Conservation (phyloP, 352 stramenopile genomes). For the Globisporangium middletonii region DNA sequence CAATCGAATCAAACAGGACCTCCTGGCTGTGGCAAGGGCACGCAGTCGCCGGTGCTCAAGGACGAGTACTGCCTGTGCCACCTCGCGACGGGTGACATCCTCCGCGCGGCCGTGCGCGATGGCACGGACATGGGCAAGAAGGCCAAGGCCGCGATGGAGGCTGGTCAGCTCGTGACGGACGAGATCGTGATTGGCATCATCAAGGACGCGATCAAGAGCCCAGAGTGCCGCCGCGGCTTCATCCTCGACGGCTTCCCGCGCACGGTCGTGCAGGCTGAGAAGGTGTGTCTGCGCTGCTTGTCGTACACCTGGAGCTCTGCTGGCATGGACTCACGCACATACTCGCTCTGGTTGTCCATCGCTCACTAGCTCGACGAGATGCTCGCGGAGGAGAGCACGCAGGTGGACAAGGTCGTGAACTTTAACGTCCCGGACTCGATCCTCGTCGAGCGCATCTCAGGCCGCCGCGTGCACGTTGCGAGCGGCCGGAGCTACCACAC, state of each 20-base stretch:
- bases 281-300: slow-evolving; percentile 30
- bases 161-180: slow-evolving; percentile 91
- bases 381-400: slow-evolving; percentile 84
- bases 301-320: too few species aligned
- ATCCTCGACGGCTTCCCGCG: slow-evolving; percentile 99
- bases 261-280: slow-evolving; percentile 96
- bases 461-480: slow-evolving; percentile 94
- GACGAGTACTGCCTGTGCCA: slow-evolving; percentile 97
- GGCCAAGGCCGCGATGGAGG: slow-evolving; percentile 98
- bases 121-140: slow-evolving; percentile 97
- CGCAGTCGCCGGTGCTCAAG: slow-evolving; percentile 97
- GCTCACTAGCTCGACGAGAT: slow-evolving; percentile 91
- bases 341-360: neutral
- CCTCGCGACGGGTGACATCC: slow-evolving; percentile 99
- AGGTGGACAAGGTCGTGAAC: slow-evolving; percentile 92
- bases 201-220: slow-evolving; percentile 95
- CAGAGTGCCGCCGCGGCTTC: slow-evolving; percentile 97
- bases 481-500: slow-evolving; percentile 96
- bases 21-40: slow-evolving; percentile 97
- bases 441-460: slow-evolving; percentile 95
- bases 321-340: neutral
- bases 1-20: slow-evolving; percentile 43
- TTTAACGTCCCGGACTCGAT: slow-evolving; percentile 95
- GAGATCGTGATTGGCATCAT: slow-evolving; percentile 99
- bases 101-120: slow-evolving; percentile 94